Base-by-base conservation (phyloP, 176 grass and related monocot species). In the Poa annua region DNA sequence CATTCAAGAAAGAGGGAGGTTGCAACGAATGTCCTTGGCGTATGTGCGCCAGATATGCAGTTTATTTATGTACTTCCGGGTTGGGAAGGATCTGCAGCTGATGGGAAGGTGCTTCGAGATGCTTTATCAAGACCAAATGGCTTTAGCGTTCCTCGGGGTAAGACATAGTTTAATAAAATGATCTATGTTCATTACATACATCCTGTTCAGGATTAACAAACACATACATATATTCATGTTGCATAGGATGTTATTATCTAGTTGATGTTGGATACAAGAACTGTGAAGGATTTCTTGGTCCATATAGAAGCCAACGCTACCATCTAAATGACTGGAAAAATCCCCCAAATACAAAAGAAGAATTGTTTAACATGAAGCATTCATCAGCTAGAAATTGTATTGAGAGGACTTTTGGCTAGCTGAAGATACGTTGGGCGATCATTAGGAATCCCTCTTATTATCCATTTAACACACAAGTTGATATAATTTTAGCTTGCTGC, bases 81-180 rank as follows among this genome's bases (percentile, higher is more conserved):
- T 41, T 41, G 62, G 78, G 44, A 80, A 52, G 78, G 78, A 12
- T 80, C 45, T 22, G 44, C 26, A 1, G 25, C 6, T 0, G 38
- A 82, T 82, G 67, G 3, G 56, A 82, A 38, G 53, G 67, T 73
- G 0, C 67, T 82, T 7, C 0, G 16, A 71, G 51, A 81, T 71
- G 51, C 66, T 55, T 59, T 81, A n/a, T 45, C 21, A 1, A 56
- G 66, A 13, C 3, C n/a, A 34, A 81, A 71, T 57, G 66, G 35
- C 0, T 15, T 71, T 17, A 44, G 1, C 5, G 25, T 80, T 24
- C 7, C 78, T 36, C 47, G 12, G 51, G 78, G 78, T 80, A 80
- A 80, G 49, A 55, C 0, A 17, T 39, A 39, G 25, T n/a, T 10
- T 49, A 7, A 36, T 36, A 29, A 49, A 50, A 73, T 17, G 34